phyloP scores from a whole-genome alignment of 805 yeast species.

The Saturnispora gosingensis region DNA sequence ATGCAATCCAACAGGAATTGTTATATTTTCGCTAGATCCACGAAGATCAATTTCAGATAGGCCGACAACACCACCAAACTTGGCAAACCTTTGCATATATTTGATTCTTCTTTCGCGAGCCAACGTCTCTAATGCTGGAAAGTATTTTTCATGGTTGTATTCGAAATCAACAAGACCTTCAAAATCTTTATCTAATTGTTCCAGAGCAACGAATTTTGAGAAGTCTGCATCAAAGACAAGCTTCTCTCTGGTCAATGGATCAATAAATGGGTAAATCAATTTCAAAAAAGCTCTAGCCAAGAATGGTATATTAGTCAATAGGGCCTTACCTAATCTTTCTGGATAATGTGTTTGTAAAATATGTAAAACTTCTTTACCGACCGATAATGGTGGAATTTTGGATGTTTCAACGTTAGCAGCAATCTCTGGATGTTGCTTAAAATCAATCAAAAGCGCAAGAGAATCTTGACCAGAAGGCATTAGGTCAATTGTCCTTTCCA shows the following conservation, averaged over 20 bases:
- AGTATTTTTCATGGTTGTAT: constrained; percentile 71
- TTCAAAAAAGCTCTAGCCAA: constrained; percentile 88
- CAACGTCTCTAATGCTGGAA: constrained; percentile 60
- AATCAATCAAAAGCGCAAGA: constrained; percentile 83
- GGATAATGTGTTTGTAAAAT: constrained; percentile 97
- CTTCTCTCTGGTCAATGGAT: constrained; percentile 90
- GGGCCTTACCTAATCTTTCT: constrained; percentile 88
- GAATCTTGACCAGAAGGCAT: constrained; percentile 98
- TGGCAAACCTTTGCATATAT: constrained; percentile 59
- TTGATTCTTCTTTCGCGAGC: constrained; percentile 49
- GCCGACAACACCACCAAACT: constrained; percentile 68
- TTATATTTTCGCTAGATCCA: constrained; percentile 21
- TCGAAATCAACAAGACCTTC: constrained; percentile 83
- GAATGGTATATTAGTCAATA: constrained; percentile 88
- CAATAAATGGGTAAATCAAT: constrained; percentile 90
- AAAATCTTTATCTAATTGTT: constrained; percentile 73
- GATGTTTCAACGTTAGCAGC: constrained; percentile 43
- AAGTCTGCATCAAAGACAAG: constrained; percentile 88
- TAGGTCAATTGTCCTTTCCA: constrained; percentile 83
- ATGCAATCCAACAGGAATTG: constrained; percentile 27
- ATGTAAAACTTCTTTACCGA: constrained; percentile 85
- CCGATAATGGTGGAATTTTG: constrained; percentile 80
- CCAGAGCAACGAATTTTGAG: constrained; percentile 67
- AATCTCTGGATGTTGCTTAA: constrained; percentile 63
- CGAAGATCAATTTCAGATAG: constrained; percentile 77